Evolutionary conservation across 805 yeast genomes (phyloP), one percentile per base, ranked within the genome.

Genomic region (Cyberlindnera euphorbiiphila): DNA sequence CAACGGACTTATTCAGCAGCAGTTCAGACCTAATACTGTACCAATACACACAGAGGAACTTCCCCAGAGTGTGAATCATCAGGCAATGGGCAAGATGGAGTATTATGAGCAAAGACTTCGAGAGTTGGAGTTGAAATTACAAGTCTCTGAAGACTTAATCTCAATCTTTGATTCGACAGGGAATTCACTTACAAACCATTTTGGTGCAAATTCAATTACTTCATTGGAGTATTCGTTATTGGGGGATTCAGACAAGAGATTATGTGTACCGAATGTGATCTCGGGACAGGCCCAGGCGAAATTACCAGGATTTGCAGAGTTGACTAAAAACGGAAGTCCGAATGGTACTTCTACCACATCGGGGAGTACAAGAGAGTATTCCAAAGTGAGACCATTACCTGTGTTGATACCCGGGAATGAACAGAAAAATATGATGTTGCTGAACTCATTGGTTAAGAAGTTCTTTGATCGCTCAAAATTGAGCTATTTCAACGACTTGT

Each of bases 101-200:
- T 23, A n/a, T 21, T 42, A 39, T 22, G 41, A 46, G 13, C 9
- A 18, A 4, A 37, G 42, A 11, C 39, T 53, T n/a, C 21, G 20
- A 16, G 55, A 50, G 12, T 23, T 51, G n/a, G 55, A 53, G 35
- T 24, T 33, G 12, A 49, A 42, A 16, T 21, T 53, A 12, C 41
- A 34, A 4, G 25, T 30, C 1, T 43, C 48, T 3, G 47, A 50
- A 14, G 57, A 50, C 15, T 22, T 51, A 26, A 40, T 53, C 5
- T 53, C 57, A 1, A 50, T 50, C 9, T 50, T 53, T 36, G 55
- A 53, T 28, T 44, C 53, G 0, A 35, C 35, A 18, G 51, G 47
- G 2, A 25, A 20, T 4, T 31, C 45, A 3, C 22, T 16, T 11
- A 20, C 19, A 2, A 42, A 40, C 12, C 41, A 42, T 27, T 47